phyloP scores from a whole-genome alignment of 306 rosid species.

The Alnus glutinosa region DNA sequence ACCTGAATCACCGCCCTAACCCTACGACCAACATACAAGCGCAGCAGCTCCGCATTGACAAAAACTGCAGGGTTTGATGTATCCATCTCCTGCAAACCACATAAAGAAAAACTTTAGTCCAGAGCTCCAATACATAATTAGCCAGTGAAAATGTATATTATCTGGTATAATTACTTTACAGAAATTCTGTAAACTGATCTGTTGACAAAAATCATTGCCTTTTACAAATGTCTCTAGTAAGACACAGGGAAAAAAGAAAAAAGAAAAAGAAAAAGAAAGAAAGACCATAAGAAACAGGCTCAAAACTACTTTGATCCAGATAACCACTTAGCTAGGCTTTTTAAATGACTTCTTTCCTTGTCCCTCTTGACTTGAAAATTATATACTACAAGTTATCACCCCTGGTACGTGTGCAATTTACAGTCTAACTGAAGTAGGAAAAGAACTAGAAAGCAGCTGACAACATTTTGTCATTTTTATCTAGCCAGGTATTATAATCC shows the following conservation, averaged over 20 bases:
- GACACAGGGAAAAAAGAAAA: background rate
- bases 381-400: background rate
- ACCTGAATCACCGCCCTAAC: conserved; percentile 83
- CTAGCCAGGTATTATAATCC: background rate
- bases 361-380: background rate
- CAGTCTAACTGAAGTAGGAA: background rate
- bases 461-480: background rate
- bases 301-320: background rate
- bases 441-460: background rate
- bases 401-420: background rate
- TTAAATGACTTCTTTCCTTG: background rate
- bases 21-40: conserved; percentile 59
- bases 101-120: conserved; percentile 1
- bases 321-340: background rate
- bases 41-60: conserved; percentile 70
- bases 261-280: too few species aligned
- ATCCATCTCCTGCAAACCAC: conserved; percentile 71
- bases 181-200: background rate
- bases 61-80: conserved; percentile 72
- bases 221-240: background rate
- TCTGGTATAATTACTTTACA: background rate
- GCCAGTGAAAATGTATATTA: background rate
- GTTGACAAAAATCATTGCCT: background rate
- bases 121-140: background rate
- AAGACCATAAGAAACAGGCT: background rate